Evolutionary conservation across 768 basidiomycete genomes (phyloP).

Genomic region (Mycena alexandri): DNA sequence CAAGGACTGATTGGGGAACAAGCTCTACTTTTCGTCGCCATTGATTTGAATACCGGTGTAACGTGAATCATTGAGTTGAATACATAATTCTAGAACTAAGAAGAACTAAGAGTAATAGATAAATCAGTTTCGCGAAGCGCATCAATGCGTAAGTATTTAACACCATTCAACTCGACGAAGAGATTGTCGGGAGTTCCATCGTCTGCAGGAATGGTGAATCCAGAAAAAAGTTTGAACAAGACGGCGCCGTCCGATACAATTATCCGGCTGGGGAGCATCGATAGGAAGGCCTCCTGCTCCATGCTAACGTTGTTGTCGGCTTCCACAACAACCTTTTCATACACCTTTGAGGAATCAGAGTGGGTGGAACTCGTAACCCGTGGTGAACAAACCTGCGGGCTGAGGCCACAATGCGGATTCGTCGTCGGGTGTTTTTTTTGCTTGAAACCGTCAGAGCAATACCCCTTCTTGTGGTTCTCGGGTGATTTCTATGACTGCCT

Average conservation of each 20-base stretch:
- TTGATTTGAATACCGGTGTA: too few species aligned
- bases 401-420: conserved; percentile 12
- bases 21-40: too few species aligned
- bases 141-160: neutral
- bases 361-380: conserved; percentile 11
- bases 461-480: conserved; percentile 21
- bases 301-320: neutral
- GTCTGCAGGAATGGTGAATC: neutral
- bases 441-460: conserved; percentile 25
- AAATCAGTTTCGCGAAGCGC: too few species aligned
- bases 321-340: conserved; percentile 11
- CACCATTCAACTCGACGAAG: neutral
- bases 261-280: conserved; percentile 2
- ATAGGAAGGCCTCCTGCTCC: neutral
- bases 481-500: too few species aligned
- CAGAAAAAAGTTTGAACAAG: conserved; percentile 9
- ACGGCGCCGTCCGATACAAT: neutral
- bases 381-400: conserved; percentile 12
- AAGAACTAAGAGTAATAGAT: too few species aligned
- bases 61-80: too few species aligned
- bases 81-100: too few species aligned
- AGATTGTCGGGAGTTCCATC: neutral
- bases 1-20: too few species aligned
- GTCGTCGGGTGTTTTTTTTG: neutral
- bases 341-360: conserved; percentile 5